Evolutionary conservation across 768 basidiomycete species (phyloP), one percentile per base, ranked within the genome.

Genomic region (Agaricus subrufescens): DNA sequence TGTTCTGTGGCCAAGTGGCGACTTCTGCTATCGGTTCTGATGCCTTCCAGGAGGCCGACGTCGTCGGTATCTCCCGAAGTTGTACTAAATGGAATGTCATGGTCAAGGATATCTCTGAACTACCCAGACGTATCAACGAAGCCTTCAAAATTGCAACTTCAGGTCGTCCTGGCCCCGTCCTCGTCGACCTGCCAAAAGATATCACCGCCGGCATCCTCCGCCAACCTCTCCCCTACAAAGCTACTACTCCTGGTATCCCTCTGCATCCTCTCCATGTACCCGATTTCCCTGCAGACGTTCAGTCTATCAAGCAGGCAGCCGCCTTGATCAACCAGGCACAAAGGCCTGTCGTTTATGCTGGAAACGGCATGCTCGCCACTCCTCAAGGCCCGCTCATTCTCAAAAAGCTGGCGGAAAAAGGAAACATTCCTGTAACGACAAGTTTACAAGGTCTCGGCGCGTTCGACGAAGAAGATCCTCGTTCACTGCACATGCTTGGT

Each of bases 21-120:
- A 98, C 96, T 7, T 91, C 91, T n/a, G 87, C 92, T 51, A 99
- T 99, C 58, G 96, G 96, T n/a, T 95, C 92, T 14, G 96, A 99
- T 67, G 92, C 93, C 1, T 99, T 99, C 83, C 97, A 99, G 69
- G 97, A 99, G 73, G 97, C 97, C 40, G 97, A 99, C 69, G 73
- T 98, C 49, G 79, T 99, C 54, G 97, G 97, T 48, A 99, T 98
- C 71, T 97, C 95, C 30, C 81, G 96, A 50, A 86, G 87, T 63
- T 99, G 97, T 75, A 98, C 97, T 26, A 99, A 98, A 70, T 98
- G 97, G 97, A 98, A 99, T 67, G 96, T 99, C 58, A 96, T 98
- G 94, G 92, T 98, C 50, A 98, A 98, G 72, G 95, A 95, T 66
- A 92, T 98, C 58, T 71, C 90, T 11, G 97, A 98, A 71, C 80